These are phyloP conservation scores for Cladosporium halotolerans DNA, from an alignment of 2,329 filamentous ascomycete genomes.

Conservation along the genomic window DNA sequence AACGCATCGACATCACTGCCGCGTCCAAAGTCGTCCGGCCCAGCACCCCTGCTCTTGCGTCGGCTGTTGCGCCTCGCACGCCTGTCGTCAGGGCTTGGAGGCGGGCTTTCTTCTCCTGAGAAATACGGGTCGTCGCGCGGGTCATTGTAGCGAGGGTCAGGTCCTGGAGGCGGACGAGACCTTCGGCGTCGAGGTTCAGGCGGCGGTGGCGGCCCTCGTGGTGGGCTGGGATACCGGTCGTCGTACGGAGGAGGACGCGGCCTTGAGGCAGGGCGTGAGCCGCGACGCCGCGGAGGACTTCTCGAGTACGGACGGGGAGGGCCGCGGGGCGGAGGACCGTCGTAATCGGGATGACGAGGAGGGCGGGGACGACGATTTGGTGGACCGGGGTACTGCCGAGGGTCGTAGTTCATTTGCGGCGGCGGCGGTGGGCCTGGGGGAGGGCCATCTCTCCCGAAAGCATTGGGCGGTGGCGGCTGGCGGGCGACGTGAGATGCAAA, in stretches of 20 bases:
- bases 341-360: conserved; percentile 1
- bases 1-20: conserved; percentile 5
- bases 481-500: conserved; percentile 42
- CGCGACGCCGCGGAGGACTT: conserved; percentile 2
- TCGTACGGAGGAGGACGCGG: conserved; percentile 3
- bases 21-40: conserved; percentile 6
- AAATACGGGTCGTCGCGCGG: conserved; percentile 4
- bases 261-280: conserved; percentile 1
- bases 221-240: conserved; percentile 2
- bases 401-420: conserved; percentile 9
- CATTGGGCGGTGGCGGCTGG: conserved; percentile 14
- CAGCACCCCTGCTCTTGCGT: conserved; percentile 13
- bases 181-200: conserved; percentile 1
- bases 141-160: conserved; percentile 1
- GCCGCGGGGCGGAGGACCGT: conserved; percentile 5
- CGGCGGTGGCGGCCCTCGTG: neutral
- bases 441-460: conserved; percentile 8
- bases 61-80: conserved; percentile 9
- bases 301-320: neutral
- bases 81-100: conserved; percentile 9
- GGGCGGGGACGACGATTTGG: conserved; percentile 9
- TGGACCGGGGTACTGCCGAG: conserved; percentile 10
- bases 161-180: conserved; percentile 1
- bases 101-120: conserved; percentile 1
- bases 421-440: conserved; percentile 2